A percentile compares a stretch with the other conserved stretches of the same genome.
Conservation (phyloP, 345 rosid species). For the Conringia planisiliqua region DNA sequence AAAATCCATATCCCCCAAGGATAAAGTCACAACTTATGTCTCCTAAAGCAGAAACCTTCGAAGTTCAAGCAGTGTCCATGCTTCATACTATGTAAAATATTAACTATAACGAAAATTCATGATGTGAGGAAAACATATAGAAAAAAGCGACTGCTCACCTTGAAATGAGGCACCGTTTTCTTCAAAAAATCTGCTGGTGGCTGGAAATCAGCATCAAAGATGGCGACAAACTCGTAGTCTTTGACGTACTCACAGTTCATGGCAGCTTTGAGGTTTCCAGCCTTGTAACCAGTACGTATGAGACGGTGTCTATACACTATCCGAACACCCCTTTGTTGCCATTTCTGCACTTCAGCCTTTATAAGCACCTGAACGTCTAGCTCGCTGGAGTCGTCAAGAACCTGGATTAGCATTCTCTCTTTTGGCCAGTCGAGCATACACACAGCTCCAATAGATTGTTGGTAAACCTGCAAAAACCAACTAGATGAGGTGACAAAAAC, state of each 20-base stretch:
- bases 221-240: slow-evolving; percentile 71
- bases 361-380: slow-evolving; percentile 52
- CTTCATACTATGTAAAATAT: neutral
- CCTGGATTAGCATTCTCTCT: slow-evolving; percentile 65
- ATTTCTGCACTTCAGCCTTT: slow-evolving; percentile 60
- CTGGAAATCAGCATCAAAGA: slow-evolving; percentile 86
- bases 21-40: neutral
- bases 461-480: slow-evolving; percentile 48
- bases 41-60: neutral
- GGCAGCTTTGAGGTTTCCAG: slow-evolving; percentile 86
- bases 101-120: neutral
- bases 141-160: neutral
- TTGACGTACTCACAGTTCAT: slow-evolving; percentile 74
- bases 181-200: slow-evolving; percentile 71
- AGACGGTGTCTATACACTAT: slow-evolving; percentile 77
- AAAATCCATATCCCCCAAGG: neutral
- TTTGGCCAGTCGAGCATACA: slow-evolving; percentile 83
- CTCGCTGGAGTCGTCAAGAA: slow-evolving; percentile 76
- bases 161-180: slow-evolving; percentile 72
- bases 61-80: neutral
- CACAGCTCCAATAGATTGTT: slow-evolving; percentile 67
- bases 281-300: slow-evolving; percentile 78
- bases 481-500: neutral
- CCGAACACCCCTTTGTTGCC: slow-evolving; percentile 68
- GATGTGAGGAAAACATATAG: neutral